Evolutionary conservation across 192 early-diverging fungal genomes (phyloP).

Genomic region (Lunasporangiospora selenospora): DNA sequence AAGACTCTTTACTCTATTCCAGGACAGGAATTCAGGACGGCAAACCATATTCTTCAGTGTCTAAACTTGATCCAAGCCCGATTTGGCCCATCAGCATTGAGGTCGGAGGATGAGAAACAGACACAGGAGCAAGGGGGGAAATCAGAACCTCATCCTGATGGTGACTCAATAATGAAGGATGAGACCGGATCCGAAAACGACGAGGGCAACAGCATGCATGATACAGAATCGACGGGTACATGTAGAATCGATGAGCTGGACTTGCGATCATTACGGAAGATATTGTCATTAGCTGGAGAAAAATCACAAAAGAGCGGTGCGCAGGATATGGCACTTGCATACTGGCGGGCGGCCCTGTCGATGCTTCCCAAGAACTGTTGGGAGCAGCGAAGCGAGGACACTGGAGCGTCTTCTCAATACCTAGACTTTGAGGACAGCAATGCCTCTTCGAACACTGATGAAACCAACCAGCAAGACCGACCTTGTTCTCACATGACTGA

Average conservation of each 20-base stretch:
- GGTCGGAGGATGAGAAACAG: background rate
- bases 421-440: background rate
- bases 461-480: too few relatives aligned
- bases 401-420: too few relatives aligned
- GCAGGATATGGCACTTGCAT: conserved; percentile 35
- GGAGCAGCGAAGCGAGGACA: conserved; percentile 8
- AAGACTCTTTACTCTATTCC: conserved; percentile 19
- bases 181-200: too few relatives aligned
- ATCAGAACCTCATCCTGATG: background rate
- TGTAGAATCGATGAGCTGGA: conserved; percentile 13
- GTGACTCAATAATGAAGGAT: background rate
- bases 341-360: conserved; percentile 33
- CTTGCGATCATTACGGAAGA: conserved; percentile 7
- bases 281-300: conserved; percentile 28
- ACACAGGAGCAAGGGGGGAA: background rate
- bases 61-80: conserved; percentile 33
- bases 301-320: conserved; percentile 47
- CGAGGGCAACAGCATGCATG: background rate
- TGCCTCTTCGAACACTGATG: too few relatives aligned
- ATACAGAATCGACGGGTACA: too few relatives aligned
- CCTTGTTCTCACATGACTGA: too few relatives aligned
- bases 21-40: conserved; percentile 34
- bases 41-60: conserved; percentile 27
- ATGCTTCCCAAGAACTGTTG: conserved; percentile 35
- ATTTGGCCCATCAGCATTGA: conserved; percentile 20